These are phyloP conservation scores for Corchorus olitorius DNA, from an alignment of 345 rosid genomes.

Conservation along the genomic window DNA sequence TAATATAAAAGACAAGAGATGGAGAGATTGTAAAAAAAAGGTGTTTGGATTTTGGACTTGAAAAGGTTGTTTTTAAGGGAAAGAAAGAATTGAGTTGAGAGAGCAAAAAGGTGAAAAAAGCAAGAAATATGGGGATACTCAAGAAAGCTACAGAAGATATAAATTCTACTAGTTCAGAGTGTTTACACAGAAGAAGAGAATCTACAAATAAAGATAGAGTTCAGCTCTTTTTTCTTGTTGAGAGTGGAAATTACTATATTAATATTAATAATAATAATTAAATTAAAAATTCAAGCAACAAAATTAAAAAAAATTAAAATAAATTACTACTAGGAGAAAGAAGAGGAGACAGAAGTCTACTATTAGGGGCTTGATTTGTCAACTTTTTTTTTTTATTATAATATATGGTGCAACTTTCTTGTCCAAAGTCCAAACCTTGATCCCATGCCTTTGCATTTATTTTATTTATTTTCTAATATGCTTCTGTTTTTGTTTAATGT, in stretches of 20 bases:
- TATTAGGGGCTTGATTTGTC: neutral
- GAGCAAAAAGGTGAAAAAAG: neutral
- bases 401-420: neutral
- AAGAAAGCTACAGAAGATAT: slow-evolving; percentile 15
- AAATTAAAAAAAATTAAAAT: neutral
- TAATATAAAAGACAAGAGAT: neutral
- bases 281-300: neutral
- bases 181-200: slow-evolving; percentile 22
- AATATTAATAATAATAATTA: neutral
- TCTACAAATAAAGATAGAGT: slow-evolving; percentile 28
- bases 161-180: slow-evolving; percentile 29
- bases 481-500: slow-evolving; percentile 9
- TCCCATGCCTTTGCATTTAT: neutral
- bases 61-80: neutral
- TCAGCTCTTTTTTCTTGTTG: slow-evolving; percentile 19
- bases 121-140: slow-evolving; percentile 22
- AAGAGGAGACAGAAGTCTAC: neutral
- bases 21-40: neutral
- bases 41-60: neutral
- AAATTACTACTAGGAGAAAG: neutral
- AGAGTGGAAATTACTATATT: slow-evolving; percentile 3
- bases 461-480: neutral
- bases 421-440: neutral
- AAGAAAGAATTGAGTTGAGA: neutral
- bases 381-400: neutral